Evolutionary conservation across 176 grass and related monocot species (phyloP).

Genomic region (Oryza rufipogon): DNA sequence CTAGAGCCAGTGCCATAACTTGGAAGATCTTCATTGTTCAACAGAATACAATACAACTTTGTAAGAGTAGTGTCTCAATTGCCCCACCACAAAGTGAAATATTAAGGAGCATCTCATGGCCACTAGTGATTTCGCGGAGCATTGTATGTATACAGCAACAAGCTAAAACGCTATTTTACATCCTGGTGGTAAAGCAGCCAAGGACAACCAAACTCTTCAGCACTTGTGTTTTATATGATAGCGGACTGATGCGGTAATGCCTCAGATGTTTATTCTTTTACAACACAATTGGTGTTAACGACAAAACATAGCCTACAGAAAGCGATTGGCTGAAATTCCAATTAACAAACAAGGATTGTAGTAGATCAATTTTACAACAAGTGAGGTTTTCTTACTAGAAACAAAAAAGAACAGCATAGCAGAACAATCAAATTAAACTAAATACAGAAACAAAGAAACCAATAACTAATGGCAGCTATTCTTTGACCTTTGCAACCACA

Average conservation of each 20-base stretch:
- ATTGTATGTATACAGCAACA: slow-evolving; percentile 23
- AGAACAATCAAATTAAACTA: not conserved
- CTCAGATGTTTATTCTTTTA: not conserved
- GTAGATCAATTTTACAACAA: not conserved
- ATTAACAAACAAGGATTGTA: not conserved
- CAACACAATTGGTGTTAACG: slow-evolving; percentile 3
- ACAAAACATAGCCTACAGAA: not conserved
- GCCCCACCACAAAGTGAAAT: slow-evolving; percentile 15
- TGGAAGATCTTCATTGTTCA: slow-evolving; percentile 14
- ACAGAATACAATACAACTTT: not conserved
- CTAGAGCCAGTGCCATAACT: not conserved
- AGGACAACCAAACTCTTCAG: not conserved
- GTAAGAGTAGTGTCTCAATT: not conserved
- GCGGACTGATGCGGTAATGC: not conserved
- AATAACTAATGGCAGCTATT: not conserved
- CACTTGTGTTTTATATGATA: slow-evolving; percentile 19
- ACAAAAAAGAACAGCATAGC: not conserved
- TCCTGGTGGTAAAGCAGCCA: slow-evolving; percentile 7
- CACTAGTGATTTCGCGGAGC: not conserved
- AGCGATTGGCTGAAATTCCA: not conserved
- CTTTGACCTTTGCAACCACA: slow-evolving; percentile 74
- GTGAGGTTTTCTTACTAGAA: not conserved
- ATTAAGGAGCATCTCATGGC: slow-evolving; percentile 18
- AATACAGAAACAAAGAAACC: slow-evolving; percentile 20
- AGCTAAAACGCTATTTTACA: not conserved